These are phyloP conservation scores for Isabelozyma rhagii DNA, from an alignment of 805 yeast species.

Conservation along the genomic window DNA sequence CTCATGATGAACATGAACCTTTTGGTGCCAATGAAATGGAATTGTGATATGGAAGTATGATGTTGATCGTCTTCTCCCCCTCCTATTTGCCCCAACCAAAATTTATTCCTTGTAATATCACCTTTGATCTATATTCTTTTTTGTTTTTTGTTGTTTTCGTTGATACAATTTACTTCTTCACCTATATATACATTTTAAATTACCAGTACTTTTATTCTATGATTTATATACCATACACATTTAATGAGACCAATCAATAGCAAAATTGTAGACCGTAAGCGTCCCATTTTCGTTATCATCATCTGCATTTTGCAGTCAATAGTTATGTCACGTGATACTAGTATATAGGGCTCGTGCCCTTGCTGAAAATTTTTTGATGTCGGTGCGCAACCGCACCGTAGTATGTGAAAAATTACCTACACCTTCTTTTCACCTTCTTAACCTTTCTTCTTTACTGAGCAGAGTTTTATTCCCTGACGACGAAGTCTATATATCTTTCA, in stretches of 20 bases:
- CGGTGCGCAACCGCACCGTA: neutral
- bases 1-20: conserved; percentile 35
- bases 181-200: neutral
- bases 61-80: neutral
- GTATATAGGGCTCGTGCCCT: conserved; percentile 15
- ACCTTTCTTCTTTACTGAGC: conserved; percentile 47
- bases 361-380: neutral
- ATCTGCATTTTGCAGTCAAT: neutral
- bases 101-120: neutral
- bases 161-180: neutral
- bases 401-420: conserved; percentile 4
- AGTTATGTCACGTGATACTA: neutral
- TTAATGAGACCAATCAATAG: neutral
- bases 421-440: conserved; percentile 2
- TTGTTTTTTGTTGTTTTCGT: neutral
- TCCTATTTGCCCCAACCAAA: too few species aligned
- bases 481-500: conserved; percentile 51
- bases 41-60: conserved; percentile 14
- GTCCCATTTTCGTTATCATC: too few species aligned
- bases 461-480: conserved; percentile 53
- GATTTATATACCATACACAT: neutral
- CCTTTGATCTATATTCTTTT: neutral
- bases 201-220: neutral
- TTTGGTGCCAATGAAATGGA: conserved; percentile 46
- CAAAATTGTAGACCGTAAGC: neutral